These are phyloP conservation scores for Gastrodia elata DNA, from an alignment of 106 monocot species.

Conservation along the genomic window DNA sequence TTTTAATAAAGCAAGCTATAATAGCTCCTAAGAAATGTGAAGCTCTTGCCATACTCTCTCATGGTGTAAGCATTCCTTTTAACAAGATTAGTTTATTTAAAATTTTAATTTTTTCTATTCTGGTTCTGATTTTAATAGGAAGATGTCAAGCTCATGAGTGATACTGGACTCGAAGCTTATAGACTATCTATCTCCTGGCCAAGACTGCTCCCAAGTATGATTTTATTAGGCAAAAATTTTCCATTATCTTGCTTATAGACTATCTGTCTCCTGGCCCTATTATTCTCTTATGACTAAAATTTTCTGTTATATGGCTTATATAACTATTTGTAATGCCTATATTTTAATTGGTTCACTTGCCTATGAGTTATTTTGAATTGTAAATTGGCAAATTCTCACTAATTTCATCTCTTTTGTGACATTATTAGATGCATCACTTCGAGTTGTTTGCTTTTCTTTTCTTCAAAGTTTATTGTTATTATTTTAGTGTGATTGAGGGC, in stretches of 20 bases:
- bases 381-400: neutral
- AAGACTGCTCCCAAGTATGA: constrained; percentile 64
- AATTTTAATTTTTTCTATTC: neutral
- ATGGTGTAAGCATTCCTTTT: neutral
- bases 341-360: neutral
- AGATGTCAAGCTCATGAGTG: constrained; percentile 60
- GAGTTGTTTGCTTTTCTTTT: neutral
- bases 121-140: constrained; percentile 22
- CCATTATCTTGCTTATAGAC: constrained; percentile 40
- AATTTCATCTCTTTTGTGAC: neutral
- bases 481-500: neutral
- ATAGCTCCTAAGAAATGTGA: neutral
- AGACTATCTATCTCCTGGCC: constrained; percentile 52
- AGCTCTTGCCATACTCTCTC: neutral
- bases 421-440: neutral
- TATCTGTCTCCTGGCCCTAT: constrained; percentile 40
- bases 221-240: neutral
- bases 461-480: neutral
- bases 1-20: neutral
- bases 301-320: neutral
- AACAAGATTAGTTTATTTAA: neutral
- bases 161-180: constrained; percentile 51
- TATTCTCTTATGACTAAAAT: neutral
- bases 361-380: neutral
- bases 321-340: neutral